Evolutionary conservation across 2,329 filamentous ascomycete species (phyloP).

Genomic region (Penicillium verrucosum): DNA sequence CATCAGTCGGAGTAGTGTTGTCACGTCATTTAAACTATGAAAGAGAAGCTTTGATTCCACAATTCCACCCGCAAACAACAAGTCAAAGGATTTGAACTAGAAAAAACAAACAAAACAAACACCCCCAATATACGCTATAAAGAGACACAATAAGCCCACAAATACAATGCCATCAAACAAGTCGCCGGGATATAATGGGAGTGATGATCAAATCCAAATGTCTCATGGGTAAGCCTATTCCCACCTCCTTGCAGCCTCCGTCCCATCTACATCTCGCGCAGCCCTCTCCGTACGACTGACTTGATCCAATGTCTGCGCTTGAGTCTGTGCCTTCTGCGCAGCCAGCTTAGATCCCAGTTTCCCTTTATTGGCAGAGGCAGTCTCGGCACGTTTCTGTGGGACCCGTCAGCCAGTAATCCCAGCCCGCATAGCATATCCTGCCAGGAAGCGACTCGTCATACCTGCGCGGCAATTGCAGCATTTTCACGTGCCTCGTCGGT

Average conservation of each 20-base stretch:
- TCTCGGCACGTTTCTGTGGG: conserved; percentile 62
- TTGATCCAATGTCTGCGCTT: conserved; percentile 64
- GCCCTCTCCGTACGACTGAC: conserved; percentile 64
- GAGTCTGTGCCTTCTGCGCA: conserved; percentile 72
- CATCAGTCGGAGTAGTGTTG: not conserved
- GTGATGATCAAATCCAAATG: not conserved
- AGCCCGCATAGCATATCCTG: not conserved
- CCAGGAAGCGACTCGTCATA: conserved; percentile 45
- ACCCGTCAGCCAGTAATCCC: not conserved
- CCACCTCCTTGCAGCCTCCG: conserved; percentile 55
- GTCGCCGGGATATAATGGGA: not conserved
- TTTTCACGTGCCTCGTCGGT: conserved; percentile 63
- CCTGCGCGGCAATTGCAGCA: conserved; percentile 81
- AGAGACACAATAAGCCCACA: not conserved
- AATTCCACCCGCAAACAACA: not conserved
- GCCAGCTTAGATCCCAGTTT: conserved; percentile 69
- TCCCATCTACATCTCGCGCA: conserved; percentile 65
- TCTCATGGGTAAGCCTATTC: conserved; percentile 42
- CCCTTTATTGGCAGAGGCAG: conserved; percentile 50
- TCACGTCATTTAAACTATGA: not conserved
- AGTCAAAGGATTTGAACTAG: not conserved
- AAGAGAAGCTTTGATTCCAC: not conserved
- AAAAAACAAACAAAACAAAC: too few relatives aligned
- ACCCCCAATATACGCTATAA: not conserved
- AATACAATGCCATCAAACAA: not conserved